phyloP scores from a whole-genome alignment of 768 basidiomycete genomes.

The Fomitopsis serialis region DNA sequence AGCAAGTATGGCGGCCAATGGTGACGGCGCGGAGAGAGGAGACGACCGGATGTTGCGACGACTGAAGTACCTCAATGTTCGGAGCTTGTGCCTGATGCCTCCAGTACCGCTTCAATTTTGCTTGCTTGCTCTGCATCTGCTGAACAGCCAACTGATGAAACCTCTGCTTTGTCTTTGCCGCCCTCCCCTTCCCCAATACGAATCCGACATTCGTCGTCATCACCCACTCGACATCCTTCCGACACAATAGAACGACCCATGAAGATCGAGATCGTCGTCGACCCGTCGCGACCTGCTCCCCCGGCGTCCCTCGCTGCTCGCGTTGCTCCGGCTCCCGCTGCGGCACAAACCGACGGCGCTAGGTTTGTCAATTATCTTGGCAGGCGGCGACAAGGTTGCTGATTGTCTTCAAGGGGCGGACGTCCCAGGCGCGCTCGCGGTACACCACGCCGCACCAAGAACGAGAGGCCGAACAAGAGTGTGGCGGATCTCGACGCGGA shows the following conservation, averaged over 20 bases:
- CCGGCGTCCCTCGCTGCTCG: constrained; percentile 69
- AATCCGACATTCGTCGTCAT: constrained; percentile 24
- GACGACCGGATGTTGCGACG: neutral
- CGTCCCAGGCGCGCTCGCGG: constrained; percentile 35
- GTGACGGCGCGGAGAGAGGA: neutral
- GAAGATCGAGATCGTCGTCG: constrained; percentile 97
- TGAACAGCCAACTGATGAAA: constrained; percentile 32
- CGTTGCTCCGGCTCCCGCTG: constrained; percentile 66
- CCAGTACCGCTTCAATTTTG: constrained; percentile 16
- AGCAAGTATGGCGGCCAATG: neutral
- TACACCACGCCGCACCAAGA: constrained; percentile 37
- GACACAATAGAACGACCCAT: constrained; percentile 79
- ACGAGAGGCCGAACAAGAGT: constrained; percentile 68
- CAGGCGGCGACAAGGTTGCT: constrained; percentile 16
- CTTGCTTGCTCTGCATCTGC: constrained; percentile 22
- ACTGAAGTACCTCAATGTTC: neutral
- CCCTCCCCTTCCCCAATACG: constrained; percentile 27
- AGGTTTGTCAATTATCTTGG: constrained; percentile 28
- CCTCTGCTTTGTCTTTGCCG: constrained; percentile 31
- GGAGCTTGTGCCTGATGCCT: neutral
- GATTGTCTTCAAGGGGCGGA: constrained; percentile 15
- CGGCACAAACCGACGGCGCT: constrained; percentile 25
- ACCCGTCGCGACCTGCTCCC: constrained; percentile 67
- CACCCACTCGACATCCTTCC: constrained; percentile 17
- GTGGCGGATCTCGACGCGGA: constrained; percentile 94